A percentile compares a stretch with the other conserved stretches of the same genome.
Evolutionary conservation across 805 yeast genomes (phyloP).

Genomic region (Wilhelminamyces savonicus): DNA sequence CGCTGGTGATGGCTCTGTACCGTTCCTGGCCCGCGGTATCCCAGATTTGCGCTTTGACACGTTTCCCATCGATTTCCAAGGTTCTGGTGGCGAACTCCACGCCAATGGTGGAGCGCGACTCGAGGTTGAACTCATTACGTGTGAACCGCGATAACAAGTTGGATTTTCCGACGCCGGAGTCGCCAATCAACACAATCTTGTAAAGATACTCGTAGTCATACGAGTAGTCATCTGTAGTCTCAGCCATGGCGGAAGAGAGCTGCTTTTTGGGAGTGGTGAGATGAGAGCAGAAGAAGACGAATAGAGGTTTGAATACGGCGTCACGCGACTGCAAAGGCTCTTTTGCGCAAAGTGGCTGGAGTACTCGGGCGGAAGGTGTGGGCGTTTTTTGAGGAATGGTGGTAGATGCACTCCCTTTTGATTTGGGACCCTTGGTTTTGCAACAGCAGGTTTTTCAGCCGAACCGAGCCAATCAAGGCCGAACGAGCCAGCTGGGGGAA

Average conservation of each 20-base stretch:
- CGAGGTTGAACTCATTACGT: slow-evolving; percentile 91
- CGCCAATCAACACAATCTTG: slow-evolving; percentile 92
- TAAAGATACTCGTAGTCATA: slow-evolving; percentile 86
- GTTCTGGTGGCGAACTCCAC: slow-evolving; percentile 98
- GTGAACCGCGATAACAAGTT: slow-evolving; percentile 91
- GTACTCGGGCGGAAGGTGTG: too few species aligned
- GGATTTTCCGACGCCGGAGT: slow-evolving; percentile 95
- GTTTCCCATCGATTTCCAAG: slow-evolving; percentile 75
- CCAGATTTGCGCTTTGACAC: slow-evolving; percentile 92
- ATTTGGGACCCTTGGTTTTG: too few species aligned
- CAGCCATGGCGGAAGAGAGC: slow-evolving; percentile 26
- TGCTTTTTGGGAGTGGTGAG: too few species aligned
- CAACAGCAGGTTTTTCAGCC: too few species aligned
- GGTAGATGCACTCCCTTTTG: too few species aligned
- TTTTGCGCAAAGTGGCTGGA: too few species aligned
- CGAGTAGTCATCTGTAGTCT: slow-evolving; percentile 39
- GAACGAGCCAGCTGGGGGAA: too few species aligned
- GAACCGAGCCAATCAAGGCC: too few species aligned
- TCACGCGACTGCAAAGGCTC: too few species aligned
- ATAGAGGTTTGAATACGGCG: too few species aligned
- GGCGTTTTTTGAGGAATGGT: too few species aligned
- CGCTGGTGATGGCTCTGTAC: slow-evolving; percentile 95
- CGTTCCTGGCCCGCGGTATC: slow-evolving; percentile 99
- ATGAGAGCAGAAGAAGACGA: too few species aligned
- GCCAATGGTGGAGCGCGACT: slow-evolving; percentile 91